A percentile compares a stretch with the other conserved stretches of the same genome.
Conservation (phyloP, 352 stramenopile species). For the Pythium pyrilobum region DNA sequence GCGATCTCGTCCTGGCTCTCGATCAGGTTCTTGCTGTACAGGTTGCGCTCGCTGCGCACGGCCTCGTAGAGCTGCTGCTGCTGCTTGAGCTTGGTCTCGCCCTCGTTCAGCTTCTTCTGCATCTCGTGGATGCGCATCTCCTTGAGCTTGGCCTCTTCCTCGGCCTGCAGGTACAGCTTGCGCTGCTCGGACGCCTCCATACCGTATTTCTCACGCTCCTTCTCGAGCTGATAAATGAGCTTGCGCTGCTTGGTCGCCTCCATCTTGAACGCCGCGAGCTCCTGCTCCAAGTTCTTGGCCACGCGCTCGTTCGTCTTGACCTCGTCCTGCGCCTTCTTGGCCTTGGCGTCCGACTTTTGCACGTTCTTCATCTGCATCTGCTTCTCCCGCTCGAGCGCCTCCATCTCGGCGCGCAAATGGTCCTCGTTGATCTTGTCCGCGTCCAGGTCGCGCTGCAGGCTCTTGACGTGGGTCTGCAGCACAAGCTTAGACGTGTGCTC, state of each 20-base stretch:
- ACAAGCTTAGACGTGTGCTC: conserved; percentile 84
- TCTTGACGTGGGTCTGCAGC: conserved; percentile 80
- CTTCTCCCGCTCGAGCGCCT: conserved; percentile 86
- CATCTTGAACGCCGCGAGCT: conserved; percentile 77
- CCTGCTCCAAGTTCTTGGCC: conserved; percentile 80
- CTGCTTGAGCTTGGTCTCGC: conserved; percentile 94
- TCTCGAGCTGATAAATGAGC: conserved; percentile 89
- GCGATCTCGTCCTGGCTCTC: conserved; percentile 95
- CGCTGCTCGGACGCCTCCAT: conserved; percentile 83
- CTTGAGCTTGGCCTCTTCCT: conserved; percentile 79
- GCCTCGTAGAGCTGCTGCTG: conserved; percentile 96
- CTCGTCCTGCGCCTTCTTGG: conserved; percentile 84
- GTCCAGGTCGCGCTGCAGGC: conserved; percentile 75
- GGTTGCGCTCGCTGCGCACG: conserved; percentile 91
- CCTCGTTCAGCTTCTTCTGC: conserved; percentile 87
- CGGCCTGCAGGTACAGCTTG: conserved; percentile 75
- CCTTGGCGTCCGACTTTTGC: conserved; percentile 79
- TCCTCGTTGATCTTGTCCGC: conserved; percentile 76
- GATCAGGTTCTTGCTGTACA: conserved; percentile 96
- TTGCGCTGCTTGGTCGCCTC: conserved; percentile 88
- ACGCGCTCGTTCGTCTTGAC: conserved; percentile 92
- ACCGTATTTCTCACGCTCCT: conserved; percentile 91
- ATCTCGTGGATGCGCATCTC: conserved; percentile 80
- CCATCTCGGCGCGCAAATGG: conserved; percentile 64
- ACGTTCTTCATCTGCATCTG: conserved; percentile 79